Evolutionary conservation across 2,329 filamentous ascomycete species (phyloP).

Genomic region (Colletotrichum lupini): DNA sequence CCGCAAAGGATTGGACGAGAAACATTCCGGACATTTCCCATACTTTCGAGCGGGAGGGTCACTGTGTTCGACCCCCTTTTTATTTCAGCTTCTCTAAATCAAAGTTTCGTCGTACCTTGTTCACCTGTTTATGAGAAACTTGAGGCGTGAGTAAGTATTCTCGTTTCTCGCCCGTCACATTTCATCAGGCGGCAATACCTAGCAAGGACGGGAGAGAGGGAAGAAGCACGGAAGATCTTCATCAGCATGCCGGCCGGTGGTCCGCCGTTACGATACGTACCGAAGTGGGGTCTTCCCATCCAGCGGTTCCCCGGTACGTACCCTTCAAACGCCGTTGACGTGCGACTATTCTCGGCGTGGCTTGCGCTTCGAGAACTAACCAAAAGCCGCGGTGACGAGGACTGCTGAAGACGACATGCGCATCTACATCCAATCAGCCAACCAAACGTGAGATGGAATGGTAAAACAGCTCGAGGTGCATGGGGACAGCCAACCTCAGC

Average conservation of each 20-base stretch:
- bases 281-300: background rate
- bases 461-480: background rate
- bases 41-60: background rate
- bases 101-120: background rate
- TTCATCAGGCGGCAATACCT: background rate
- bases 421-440: background rate
- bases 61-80: background rate
- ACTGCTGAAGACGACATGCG: background rate
- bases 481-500: slow-evolving; percentile 4
- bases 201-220: background rate
- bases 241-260: background rate
- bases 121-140: background rate
- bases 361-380: slow-evolving; percentile 33
- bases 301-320: background rate
- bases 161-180: background rate
- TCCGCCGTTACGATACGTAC: background rate
- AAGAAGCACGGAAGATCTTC: background rate
- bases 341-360: slow-evolving; percentile 29
- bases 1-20: slow-evolving; percentile 24
- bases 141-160: background rate
- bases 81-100: background rate
- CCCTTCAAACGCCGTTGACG: background rate
- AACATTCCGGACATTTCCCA: slow-evolving; percentile 8
- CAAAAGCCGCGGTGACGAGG: background rate
- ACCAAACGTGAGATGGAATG: background rate